phyloP scores from a whole-genome alignment of 2,329 filamentous ascomycete genomes.

The Exserohilum turcica region DNA sequence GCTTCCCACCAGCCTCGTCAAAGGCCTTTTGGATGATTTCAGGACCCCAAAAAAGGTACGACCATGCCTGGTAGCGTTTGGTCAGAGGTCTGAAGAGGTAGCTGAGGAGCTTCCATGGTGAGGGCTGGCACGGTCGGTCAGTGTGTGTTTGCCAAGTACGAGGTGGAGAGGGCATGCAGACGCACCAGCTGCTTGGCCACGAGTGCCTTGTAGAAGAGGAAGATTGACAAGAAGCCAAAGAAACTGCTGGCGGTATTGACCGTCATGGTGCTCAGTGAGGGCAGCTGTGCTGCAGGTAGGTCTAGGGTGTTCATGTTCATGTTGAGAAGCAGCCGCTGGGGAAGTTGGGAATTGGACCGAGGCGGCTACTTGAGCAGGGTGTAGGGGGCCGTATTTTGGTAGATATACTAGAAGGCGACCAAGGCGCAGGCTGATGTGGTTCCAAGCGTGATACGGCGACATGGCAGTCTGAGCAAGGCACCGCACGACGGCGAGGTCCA shows the following conservation, averaged over 20 bases:
- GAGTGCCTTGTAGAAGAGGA: slow-evolving; percentile 17
- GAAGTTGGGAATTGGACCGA: slow-evolving; percentile 3
- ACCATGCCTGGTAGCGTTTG: slow-evolving; percentile 18
- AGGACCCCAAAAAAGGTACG: slow-evolving; percentile 21
- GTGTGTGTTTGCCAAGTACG: background rate
- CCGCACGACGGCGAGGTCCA: background rate
- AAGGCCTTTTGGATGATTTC: slow-evolving; percentile 20
- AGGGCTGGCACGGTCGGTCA: slow-evolving; percentile 1
- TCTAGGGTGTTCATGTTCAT: slow-evolving; percentile 9
- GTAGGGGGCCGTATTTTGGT: background rate
- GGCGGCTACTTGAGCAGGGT: background rate
- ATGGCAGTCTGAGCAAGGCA: slow-evolving; percentile 1
- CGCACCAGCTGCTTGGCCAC: slow-evolving; percentile 14
- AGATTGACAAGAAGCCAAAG: slow-evolving; percentile 17
- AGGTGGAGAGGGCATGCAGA: background rate
- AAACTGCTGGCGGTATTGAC: slow-evolving; percentile 18
- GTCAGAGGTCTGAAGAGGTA: slow-evolving; percentile 7
- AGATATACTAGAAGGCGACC: slow-evolving; percentile 8
- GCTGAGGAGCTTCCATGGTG: slow-evolving; percentile 2
- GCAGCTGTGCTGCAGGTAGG: slow-evolving; percentile 6
- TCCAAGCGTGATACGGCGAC: slow-evolving; percentile 1
- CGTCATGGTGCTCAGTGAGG: slow-evolving; percentile 6
- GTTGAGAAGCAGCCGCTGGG: background rate
- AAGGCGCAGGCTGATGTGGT: background rate
- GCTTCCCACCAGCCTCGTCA: slow-evolving; percentile 13